A percentile compares a stretch with the other conserved stretches of the same genome.
phyloP scores from a whole-genome alignment of 768 basidiomycete genomes.

The Auriculariales sp. region DNA sequence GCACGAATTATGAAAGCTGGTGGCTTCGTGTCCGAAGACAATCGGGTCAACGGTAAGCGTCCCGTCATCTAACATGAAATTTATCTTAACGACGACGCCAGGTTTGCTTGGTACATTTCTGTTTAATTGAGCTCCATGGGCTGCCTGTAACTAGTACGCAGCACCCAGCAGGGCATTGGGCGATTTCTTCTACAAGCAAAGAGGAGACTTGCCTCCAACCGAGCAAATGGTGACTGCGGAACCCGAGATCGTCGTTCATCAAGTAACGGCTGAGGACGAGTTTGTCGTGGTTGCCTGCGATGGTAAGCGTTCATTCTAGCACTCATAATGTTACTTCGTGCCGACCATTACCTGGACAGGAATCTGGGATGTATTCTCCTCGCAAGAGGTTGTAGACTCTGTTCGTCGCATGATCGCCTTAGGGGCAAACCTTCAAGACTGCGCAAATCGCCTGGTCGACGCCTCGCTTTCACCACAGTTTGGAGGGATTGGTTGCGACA shows the following conservation, averaged over 20 bases:
- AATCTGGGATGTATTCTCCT: neutral
- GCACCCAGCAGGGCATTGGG: neutral
- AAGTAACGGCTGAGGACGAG: neutral
- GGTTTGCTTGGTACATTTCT: neutral
- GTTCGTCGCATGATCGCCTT: neutral
- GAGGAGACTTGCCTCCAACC: neutral
- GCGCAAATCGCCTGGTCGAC: neutral
- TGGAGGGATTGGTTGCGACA: neutral
- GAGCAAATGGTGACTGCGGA: neutral
- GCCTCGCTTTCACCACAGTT: neutral
- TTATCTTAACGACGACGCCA: slow-evolving; percentile 17
- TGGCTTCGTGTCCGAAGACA: neutral
- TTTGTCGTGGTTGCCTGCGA: neutral
- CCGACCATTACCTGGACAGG: neutral
- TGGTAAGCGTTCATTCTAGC: neutral
- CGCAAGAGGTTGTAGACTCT: neutral
- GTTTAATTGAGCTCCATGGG: no score
- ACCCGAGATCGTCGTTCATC: neutral
- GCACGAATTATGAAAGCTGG: neutral
- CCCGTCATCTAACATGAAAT: neutral
- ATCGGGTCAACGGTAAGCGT: neutral
- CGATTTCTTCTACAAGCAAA: neutral
- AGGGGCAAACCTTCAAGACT: neutral
- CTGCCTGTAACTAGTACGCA: no score
- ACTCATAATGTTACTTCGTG: neutral